Evolutionary conservation across 1,139 yeast genomes (phyloP).

Genomic region (Kodamaea anthophila): DNA sequence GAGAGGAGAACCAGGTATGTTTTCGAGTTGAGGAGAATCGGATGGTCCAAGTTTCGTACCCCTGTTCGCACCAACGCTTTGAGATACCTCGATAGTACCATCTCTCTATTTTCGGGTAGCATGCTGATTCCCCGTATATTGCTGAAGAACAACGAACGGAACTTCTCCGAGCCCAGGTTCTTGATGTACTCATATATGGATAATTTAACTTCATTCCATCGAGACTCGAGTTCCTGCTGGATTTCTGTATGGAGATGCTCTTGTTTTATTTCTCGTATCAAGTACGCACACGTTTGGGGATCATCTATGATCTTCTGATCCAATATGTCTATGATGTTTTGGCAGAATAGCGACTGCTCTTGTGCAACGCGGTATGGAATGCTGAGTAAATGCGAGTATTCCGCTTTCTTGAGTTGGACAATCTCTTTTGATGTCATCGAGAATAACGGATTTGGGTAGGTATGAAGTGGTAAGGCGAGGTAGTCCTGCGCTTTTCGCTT

Average conservation of each 20-base stretch:
- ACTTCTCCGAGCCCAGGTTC: slow-evolving; percentile 16
- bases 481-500: slow-evolving; percentile 7
- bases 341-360: slow-evolving; percentile 28
- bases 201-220: slow-evolving; percentile 22
- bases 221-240: slow-evolving; percentile 7
- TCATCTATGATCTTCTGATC: slow-evolving; percentile 23
- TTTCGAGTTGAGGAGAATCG: slow-evolving; percentile 17
- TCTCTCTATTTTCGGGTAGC: slow-evolving; percentile 11
- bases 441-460: slow-evolving; percentile 31
- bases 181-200: slow-evolving; percentile 25
- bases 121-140: slow-evolving; percentile 18
- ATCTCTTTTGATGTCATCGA: slow-evolving; percentile 24
- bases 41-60: slow-evolving; percentile 17
- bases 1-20: slow-evolving; percentile 18
- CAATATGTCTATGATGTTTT: slow-evolving; percentile 24
- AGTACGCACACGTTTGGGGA: slow-evolving; percentile 19
- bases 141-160: slow-evolving; percentile 15
- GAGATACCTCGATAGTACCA: slow-evolving; percentile 21
- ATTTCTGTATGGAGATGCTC: slow-evolving; percentile 4
- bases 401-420: slow-evolving; percentile 15
- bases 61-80: slow-evolving; percentile 16
- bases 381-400: slow-evolving; percentile 20
- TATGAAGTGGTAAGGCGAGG: slow-evolving; percentile 13
- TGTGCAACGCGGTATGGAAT: slow-evolving; percentile 20
- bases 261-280: slow-evolving; percentile 16